phyloP scores from a whole-genome alignment of 352 stramenopile species.

The Phytopythium montanum region DNA sequence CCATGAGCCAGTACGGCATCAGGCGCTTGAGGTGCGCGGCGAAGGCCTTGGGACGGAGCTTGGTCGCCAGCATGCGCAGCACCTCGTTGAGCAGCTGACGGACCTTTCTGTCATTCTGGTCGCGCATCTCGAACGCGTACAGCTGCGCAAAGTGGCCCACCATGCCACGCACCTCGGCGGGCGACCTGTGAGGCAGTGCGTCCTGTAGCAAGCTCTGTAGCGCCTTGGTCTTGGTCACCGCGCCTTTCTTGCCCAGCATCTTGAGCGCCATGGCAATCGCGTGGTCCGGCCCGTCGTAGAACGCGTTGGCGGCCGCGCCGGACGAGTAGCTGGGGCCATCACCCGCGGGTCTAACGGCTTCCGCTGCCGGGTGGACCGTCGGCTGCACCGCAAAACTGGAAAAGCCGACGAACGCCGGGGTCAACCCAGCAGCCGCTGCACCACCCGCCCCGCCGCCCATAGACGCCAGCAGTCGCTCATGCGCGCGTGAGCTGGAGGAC shows the following conservation, averaged over 20 bases:
- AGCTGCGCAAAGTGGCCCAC: constrained; percentile 75
- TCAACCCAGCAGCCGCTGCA: constrained; percentile 9
- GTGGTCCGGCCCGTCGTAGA: constrained; percentile 79
- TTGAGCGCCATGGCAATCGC: constrained; percentile 78
- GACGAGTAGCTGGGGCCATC: constrained; percentile 7
- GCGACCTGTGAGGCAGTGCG: constrained; percentile 58
- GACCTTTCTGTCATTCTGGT: constrained; percentile 84
- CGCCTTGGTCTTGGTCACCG: constrained; percentile 81
- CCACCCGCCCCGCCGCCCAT: constrained; percentile 11
- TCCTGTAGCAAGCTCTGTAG: constrained; percentile 54
- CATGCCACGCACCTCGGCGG: constrained; percentile 59
- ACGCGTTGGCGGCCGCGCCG: constrained; percentile 29
- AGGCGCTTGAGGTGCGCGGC: constrained; percentile 61
- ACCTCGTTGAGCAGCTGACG: constrained; percentile 75
- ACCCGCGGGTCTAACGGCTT: constrained; percentile 10
- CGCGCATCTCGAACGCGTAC: constrained; percentile 75
- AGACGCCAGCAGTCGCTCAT: constrained; percentile 49
- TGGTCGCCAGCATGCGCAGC: constrained; percentile 44
- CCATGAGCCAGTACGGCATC: constrained; percentile 75
- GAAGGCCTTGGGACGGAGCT: constrained; percentile 73
- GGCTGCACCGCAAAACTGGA: constrained; percentile 44
- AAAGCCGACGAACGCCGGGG: constrained; percentile 69
- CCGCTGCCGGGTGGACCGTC: constrained; percentile 7
- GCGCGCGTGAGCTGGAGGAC: constrained; percentile 75
- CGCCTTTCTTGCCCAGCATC: constrained; percentile 82